Evolutionary conservation across 2,329 filamentous ascomycete species (phyloP).

Genomic region (Pseudogymnoascus sp.): DNA sequence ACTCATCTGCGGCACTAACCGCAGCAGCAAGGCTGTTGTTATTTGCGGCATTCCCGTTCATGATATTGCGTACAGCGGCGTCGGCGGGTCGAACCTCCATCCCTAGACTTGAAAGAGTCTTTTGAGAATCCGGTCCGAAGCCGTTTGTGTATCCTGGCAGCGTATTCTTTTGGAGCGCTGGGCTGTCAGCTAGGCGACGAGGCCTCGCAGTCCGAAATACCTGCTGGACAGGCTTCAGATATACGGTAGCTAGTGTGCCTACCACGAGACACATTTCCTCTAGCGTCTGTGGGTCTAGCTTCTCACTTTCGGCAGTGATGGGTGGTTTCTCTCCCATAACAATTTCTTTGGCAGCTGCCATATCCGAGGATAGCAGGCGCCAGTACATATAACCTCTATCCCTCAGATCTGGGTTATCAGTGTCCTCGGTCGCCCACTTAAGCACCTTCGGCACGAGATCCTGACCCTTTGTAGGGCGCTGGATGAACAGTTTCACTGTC

Average conservation of each 20-base stretch:
- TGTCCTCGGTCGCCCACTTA: slow-evolving; percentile 98
- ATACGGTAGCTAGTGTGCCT: slow-evolving; percentile 91
- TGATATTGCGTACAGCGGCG: slow-evolving; percentile 23
- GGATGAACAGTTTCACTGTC: slow-evolving; percentile 96
- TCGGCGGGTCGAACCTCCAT: slow-evolving; percentile 30
- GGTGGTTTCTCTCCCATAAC: slow-evolving; percentile 97
- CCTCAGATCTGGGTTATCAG: slow-evolving; percentile 94
- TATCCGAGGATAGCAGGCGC: slow-evolving; percentile 88
- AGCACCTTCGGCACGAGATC: slow-evolving; percentile 88
- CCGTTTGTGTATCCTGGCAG: slow-evolving; percentile 43
- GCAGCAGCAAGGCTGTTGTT: slow-evolving; percentile 54
- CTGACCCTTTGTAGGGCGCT: slow-evolving; percentile 88
- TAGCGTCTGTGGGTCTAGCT: slow-evolving; percentile 78
- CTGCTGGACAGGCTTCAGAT: slow-evolving; percentile 93
- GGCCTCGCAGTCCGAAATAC: slow-evolving; percentile 87
- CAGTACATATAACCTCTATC: slow-evolving; percentile 99
- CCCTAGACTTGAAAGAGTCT: slow-evolving; percentile 51
- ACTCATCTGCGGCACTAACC: slow-evolving; percentile 77
- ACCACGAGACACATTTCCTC: slow-evolving; percentile 98
- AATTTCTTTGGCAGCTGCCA: slow-evolving; percentile 72
- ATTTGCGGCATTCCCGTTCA: slow-evolving; percentile 22
- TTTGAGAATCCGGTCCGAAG: slow-evolving; percentile 43
- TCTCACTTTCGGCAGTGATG: slow-evolving; percentile 93
- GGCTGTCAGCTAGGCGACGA: slow-evolving; percentile 69
- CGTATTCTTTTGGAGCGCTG: slow-evolving; percentile 69